Evolutionary conservation across 1,284 basidiomycete genomes (phyloP).

Genomic region (Neolentinus lepideus): DNA sequence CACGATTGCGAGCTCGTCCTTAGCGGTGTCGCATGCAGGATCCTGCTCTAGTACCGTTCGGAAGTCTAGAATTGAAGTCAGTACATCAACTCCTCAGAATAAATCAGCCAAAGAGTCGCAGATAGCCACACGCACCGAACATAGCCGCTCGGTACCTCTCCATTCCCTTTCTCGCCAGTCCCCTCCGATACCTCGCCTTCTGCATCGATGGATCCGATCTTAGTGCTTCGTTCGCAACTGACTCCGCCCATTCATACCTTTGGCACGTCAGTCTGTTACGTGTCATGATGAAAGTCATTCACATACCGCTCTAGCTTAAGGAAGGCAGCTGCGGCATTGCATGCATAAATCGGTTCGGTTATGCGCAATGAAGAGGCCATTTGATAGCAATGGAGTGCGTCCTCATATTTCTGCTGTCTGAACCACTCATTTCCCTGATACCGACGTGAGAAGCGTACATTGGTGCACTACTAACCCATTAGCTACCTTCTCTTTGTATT

Average conservation of each 20-base stretch:
- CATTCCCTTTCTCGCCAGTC: conserved; percentile 31
- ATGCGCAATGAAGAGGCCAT: conserved; percentile 14
- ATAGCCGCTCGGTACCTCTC: conserved; percentile 27
- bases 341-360: conserved; percentile 25
- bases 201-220: conserved; percentile 30
- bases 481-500: not conserved
- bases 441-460: not conserved
- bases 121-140: conserved; percentile 22
- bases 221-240: conserved; percentile 32
- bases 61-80: conserved; percentile 22
- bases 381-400: conserved; percentile 18
- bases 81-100: conserved; percentile 10
- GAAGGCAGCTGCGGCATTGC: conserved; percentile 33
- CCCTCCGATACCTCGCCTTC: conserved; percentile 37
- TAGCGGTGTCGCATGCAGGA: conserved; percentile 21
- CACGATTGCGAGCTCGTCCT: conserved; percentile 20
- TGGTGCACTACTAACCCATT: not conserved
- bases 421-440: conserved; percentile 20
- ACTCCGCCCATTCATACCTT: conserved; percentile 36
- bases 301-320: conserved; percentile 33
- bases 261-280: not conserved
- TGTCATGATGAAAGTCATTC: no score
- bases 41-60: conserved; percentile 27
- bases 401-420: conserved; percentile 9
- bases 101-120: not conserved